Base-by-base conservation (phyloP, 192 early-diverging fungal genomes). In the Cladochytrium replicatum region DNA sequence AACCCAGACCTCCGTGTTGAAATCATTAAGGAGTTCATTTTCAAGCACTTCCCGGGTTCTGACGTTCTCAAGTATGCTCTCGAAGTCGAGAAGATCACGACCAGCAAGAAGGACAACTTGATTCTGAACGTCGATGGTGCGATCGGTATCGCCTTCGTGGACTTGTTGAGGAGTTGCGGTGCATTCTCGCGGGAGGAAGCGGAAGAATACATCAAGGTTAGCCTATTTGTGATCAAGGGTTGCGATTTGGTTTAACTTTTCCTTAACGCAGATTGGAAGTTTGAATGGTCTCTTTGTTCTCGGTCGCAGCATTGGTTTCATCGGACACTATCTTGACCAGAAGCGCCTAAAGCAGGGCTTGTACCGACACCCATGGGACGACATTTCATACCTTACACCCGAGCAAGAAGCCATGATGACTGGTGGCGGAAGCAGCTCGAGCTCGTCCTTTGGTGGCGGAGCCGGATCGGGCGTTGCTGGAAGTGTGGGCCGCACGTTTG, bases 351-450 rank as follows among this genome's bases (percentile, higher is more conserved):
- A 98, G 85, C 94, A 98, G 67, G 92, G 91, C 23, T 64, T 96
- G 57, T 98, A 98, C 85, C 77, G 92, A 60, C 94, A 96, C 71
- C 91, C 92, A 39, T 93, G 86, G 88, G 93, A 94, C 67, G 91
- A 94, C 63, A 93, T 97, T 54, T 88, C 85, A 45, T 93, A 92
- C 67, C 64, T 92, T 34, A 54, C 54, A 11, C 56, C 62, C 21
- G 60, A 63, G 37, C 51, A 55, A 28, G 54, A 55, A 37, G 34
- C 34, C 13, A 37, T 37, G 34, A 37, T 37, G 34, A 13, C 17
- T 37, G 34, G 34, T n/a, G n/a, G n/a, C n/a, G n/a, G n/a, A n/a
- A n/a, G n/a, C n/a, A n/a, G n/a, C n/a, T n/a, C n/a, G n/a, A n/a
- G n/a, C n/a, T n/a, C n/a, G n/a, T n/a, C n/a, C n/a, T n/a, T n/a